Percentiles rank a stretch among this genome's conserved stretches.
Evolutionary conservation across 176 grass and related monocot genomes (phyloP).

Genomic region (Poa pratensis): DNA sequence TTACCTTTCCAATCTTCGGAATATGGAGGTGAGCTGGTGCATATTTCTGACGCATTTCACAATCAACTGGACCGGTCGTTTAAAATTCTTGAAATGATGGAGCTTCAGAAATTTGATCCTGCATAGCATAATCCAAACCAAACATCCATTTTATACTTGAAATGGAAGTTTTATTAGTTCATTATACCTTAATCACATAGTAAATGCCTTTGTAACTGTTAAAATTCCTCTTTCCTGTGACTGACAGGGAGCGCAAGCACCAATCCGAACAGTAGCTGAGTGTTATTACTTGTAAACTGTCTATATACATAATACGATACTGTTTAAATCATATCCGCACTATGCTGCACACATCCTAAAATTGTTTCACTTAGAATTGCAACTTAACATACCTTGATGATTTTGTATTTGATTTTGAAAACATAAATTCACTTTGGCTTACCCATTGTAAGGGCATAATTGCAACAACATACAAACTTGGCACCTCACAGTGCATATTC

Average conservation of each 20-base stretch:
- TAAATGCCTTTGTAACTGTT: background rate
- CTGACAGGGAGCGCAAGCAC: background rate
- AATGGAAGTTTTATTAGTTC: background rate
- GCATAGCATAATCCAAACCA: background rate
- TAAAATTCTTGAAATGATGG: background rate
- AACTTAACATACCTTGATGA: background rate
- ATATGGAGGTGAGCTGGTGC: background rate
- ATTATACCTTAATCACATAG: background rate
- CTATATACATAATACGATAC: no score
- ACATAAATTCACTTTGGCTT: background rate
- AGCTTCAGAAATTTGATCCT: constrained; percentile 2
- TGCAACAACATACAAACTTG: background rate
- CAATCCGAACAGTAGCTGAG: background rate
- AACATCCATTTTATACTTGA: background rate
- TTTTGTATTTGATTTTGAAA: background rate
- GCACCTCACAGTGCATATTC: background rate
- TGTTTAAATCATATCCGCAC: background rate
- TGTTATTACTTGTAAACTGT: background rate
- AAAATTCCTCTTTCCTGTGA: background rate
- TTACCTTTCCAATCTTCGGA: background rate
- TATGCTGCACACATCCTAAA: background rate
- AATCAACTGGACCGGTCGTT: background rate
- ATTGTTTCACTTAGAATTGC: background rate
- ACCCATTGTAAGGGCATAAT: constrained; percentile 7
- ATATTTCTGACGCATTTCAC: background rate